Percentiles rank a stretch among this genome's conserved stretches.
phyloP scores from a whole-genome alignment of 371 early-diverging fungal genomes.

The Circinella minor region DNA sequence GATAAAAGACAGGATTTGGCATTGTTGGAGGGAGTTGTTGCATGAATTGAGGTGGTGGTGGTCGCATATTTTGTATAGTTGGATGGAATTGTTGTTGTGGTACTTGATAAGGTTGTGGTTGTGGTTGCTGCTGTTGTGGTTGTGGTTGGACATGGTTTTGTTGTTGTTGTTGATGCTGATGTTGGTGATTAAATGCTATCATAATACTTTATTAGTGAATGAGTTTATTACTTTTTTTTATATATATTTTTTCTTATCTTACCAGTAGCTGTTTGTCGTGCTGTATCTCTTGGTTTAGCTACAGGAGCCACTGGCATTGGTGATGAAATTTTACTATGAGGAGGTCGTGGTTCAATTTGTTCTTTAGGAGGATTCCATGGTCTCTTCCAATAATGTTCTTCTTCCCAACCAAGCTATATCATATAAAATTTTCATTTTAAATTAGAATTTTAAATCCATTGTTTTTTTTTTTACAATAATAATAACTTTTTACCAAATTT shows the following conservation, averaged over 20 bases:
- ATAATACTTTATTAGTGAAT: no score
- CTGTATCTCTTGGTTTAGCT: slow-evolving; percentile 22
- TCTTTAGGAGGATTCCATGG: slow-evolving; percentile 52
- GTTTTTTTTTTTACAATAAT: no score
- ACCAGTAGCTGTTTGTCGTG: slow-evolving; percentile 41
- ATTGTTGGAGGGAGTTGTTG: not conserved
- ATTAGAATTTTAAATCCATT: no score
- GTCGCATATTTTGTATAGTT: not conserved
- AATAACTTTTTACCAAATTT: slow-evolving; percentile 48
- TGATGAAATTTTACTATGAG: slow-evolving; percentile 21
- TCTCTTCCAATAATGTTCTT: slow-evolving; percentile 50
- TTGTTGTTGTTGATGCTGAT: slow-evolving; percentile 1
- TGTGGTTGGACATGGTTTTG: slow-evolving; percentile 10
- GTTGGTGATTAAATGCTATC: slow-evolving; percentile 8
- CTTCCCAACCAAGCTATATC: slow-evolving; percentile 52
- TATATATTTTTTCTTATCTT: not conserved
- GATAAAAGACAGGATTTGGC: slow-evolving; percentile 8
- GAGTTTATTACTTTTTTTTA: not conserved
- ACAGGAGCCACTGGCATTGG: slow-evolving; percentile 16
- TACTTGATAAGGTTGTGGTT: slow-evolving; percentile 1
- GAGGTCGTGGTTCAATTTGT: slow-evolving; percentile 18
- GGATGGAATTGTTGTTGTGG: not conserved
- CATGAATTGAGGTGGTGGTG: slow-evolving; percentile 1
- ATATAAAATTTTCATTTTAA: no score
- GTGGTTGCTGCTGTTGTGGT: not conserved